A percentile compares a stretch with the other conserved stretches of the same genome.
Conservation (phyloP, 2,329 filamentous ascomycete genomes). For the Talaromyces sp. region DNA sequence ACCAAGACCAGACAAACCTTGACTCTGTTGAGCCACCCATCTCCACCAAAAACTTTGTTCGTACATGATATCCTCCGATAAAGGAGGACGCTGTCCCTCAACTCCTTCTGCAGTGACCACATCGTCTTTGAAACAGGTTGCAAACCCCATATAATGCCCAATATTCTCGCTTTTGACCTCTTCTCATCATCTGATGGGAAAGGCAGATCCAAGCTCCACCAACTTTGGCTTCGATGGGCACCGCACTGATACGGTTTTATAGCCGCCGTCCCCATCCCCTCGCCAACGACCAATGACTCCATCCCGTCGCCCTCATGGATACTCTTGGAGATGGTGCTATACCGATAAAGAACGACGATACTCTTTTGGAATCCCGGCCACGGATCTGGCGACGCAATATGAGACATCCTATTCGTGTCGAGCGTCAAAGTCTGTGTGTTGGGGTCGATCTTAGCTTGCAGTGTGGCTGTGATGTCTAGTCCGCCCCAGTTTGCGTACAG, state of each 20-base stretch:
- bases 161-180: background rate
- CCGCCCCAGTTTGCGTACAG: background rate
- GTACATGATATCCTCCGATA: background rate
- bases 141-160: background rate
- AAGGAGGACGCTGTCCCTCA: background rate
- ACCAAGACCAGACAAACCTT: background rate
- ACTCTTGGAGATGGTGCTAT: background rate
- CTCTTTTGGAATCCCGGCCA: background rate
- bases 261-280: background rate
- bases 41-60: background rate
- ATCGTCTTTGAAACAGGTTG: background rate
- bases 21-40: background rate
- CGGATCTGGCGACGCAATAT: background rate
- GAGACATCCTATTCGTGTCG: background rate
- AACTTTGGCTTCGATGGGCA: background rate
- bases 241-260: background rate
- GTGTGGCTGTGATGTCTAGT: background rate
- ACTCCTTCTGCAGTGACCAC: background rate
- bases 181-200: background rate
- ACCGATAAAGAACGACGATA: background rate
- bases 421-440: background rate
- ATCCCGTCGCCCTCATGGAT: background rate
- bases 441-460: background rate
- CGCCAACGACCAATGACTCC: background rate
- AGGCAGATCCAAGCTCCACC: background rate